phyloP scores from a whole-genome alignment of 306 rosid genomes.

The Fagus crenata region DNA sequence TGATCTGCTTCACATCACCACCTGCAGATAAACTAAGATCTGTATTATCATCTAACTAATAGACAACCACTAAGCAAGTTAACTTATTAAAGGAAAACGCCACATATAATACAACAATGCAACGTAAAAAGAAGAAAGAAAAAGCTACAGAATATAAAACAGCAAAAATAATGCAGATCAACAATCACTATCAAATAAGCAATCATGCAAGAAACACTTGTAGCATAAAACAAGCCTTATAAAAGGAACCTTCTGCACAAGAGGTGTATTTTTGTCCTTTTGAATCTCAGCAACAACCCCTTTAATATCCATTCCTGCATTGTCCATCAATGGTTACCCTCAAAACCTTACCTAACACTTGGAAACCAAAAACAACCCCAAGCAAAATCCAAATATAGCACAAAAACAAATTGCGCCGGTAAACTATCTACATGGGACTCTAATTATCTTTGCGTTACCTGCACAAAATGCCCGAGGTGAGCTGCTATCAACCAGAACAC shows the following conservation, averaged over 20 bases:
- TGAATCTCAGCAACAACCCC: conserved; percentile 99
- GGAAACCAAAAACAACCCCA: conserved; percentile 38
- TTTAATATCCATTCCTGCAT: conserved; percentile 99
- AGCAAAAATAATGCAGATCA: conserved; percentile 27
- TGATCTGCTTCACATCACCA: conserved; percentile 97
- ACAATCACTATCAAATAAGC: conserved; percentile 32
- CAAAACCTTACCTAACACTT: conserved; percentile 53
- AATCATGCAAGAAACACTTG: conserved; percentile 24
- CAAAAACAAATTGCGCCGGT: neutral
- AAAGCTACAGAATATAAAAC: conserved; percentile 25
- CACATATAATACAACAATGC: neutral
- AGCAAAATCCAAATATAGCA: conserved; percentile 11
- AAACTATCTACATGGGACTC: neutral
- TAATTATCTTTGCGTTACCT: conserved; percentile 48
- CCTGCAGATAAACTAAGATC: conserved; percentile 85
- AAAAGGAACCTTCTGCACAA: conserved; percentile 81
- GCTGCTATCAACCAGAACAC: conserved; percentile 86
- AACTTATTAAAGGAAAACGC: conserved; percentile 5
- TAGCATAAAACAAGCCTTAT: conserved; percentile 41
- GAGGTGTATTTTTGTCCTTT: conserved; percentile 92
- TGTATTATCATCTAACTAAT: conserved; percentile 34
- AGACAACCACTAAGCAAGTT: conserved; percentile 23
- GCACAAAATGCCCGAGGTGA: conserved; percentile 93
- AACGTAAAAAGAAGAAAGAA: conserved; percentile 29
- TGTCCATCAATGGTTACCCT: conserved; percentile 62